These are phyloP conservation scores for Hyaloscypha variabilis DNA, from an alignment of 495 filamentous ascomycete genomes.

Conservation along the genomic window DNA sequence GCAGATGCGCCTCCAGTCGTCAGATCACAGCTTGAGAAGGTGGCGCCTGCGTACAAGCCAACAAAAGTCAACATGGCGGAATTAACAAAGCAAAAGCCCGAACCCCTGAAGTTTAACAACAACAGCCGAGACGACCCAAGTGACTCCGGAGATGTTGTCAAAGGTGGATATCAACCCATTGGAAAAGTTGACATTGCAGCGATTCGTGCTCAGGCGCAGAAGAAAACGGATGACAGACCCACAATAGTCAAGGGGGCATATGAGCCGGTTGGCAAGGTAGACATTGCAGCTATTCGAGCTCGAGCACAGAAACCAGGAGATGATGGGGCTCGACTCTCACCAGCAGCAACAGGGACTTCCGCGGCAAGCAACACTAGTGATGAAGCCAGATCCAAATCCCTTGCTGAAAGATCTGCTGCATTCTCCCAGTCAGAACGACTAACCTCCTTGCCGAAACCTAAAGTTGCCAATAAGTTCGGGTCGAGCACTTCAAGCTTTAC, in stretches of 20 bases:
- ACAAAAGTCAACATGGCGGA: conserved; percentile 90
- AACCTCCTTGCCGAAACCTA: conserved; percentile 89
- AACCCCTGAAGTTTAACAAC: conserved; percentile 56
- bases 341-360: conserved; percentile 42
- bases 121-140: conserved; percentile 34
- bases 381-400: conserved; percentile 57
- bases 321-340: conserved; percentile 35
- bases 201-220: conserved; percentile 76
- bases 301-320: conserved; percentile 68
- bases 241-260: conserved; percentile 87
- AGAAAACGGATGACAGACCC: conserved; percentile 73
- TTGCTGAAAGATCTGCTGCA: conserved; percentile 68
- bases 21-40: conserved; percentile 87
- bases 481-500: conserved; percentile 66
- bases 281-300: conserved; percentile 89
- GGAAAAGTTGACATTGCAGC: conserved; percentile 96
- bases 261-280: conserved; percentile 90
- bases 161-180: conserved; percentile 91
- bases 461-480: conserved; percentile 86
- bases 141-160: conserved; percentile 68
- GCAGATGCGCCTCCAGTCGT: conserved; percentile 89
- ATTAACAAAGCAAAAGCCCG: conserved; percentile 67
- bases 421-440: conserved; percentile 74
- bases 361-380: conserved; percentile 39
- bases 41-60: conserved; percentile 87